Conservation (phyloP, 23 red algal genomes). For the Gracilaria domingensis region DNA sequence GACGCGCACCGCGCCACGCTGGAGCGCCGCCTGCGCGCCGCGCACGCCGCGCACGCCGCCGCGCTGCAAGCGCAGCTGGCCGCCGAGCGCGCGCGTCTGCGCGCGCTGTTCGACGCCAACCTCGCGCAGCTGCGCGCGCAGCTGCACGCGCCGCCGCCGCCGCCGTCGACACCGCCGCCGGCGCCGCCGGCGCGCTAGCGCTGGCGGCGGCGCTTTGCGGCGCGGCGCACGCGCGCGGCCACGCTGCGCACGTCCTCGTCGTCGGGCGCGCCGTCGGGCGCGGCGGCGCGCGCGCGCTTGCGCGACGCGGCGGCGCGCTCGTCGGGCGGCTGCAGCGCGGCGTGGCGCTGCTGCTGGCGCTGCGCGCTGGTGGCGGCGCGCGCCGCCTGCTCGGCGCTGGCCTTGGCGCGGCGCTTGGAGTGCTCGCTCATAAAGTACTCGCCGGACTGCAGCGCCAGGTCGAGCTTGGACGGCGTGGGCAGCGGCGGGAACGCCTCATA, state of each 20-base stretch:
- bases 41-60: neutral
- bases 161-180: too few species aligned
- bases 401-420: slow-evolving; percentile 4
- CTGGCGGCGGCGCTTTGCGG: neutral
- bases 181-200: too few species aligned
- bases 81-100: neutral
- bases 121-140: neutral
- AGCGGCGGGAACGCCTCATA: slow-evolving; percentile 91
- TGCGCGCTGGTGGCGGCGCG: slow-evolving; percentile 1
- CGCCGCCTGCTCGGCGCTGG: slow-evolving; percentile 21
- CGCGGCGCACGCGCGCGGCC: slow-evolving; percentile 11
- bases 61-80: neutral
- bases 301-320: neutral
- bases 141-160: too few species aligned
- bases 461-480: slow-evolving; percentile 84
- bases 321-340: slow-evolving; percentile 24
- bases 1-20: neutral
- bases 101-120: neutral
- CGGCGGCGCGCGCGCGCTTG: neutral
- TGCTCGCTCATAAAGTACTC: slow-evolving; percentile 96
- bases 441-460: slow-evolving; percentile 90
- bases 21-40: neutral
- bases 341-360: slow-evolving; percentile 10
- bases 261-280: neutral
- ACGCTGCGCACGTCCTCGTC: neutral